Base-by-base conservation (phyloP, 2,329 filamentous ascomycete species). In the Pseudohalonectria lignicola region DNA sequence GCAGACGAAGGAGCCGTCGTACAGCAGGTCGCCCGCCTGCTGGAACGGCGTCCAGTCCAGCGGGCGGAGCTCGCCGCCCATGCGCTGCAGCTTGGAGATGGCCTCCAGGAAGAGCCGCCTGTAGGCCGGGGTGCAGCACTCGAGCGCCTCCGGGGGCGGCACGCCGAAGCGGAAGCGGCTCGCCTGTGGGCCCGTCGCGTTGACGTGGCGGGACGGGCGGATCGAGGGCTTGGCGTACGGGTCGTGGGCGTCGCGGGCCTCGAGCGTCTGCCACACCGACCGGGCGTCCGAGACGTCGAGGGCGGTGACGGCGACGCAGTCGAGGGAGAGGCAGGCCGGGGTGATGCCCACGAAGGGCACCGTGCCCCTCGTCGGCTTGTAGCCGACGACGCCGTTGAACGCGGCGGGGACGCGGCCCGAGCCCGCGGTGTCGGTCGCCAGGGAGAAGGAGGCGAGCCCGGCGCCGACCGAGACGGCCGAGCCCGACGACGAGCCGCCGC, bases 361-460 rank as follows among this genome's bases (percentile, higher is more conserved):
- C 0, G 67, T 67, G 5, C 67, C 69, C 43, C 64, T 62, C 2
- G 69, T 74, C 1, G 69, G 69, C 48, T 65, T 65, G 46, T 56
- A 61, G 5, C 71, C 71, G n/a, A 69, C 59, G 12, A 74, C 60
- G 19, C 67, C 67, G 49, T 74, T 75, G 49, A 71, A 64, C 0
- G 62, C 65, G 4, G 69, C 62, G 3, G 71, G 71, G 4, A 74
- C 66, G 23, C 71, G 57, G 4, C 67, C 67, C 8, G 64, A 64
- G 2, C 72, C 71, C 2, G 69, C 71, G 5, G 71, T 75, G 45
- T 76, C 72, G 1, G 71, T 75, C 6, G 62, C 73, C 1, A 79
- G 53, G 2, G 71, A 64, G 45, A 79, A 74, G 0, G 68, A 64
- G 3, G 72, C 67, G 4, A 76, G 59, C 1, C 60, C 59, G 1